Conservation (phyloP, 2,329 filamentous ascomycete genomes). For the Salinomyces thailandicus region DNA sequence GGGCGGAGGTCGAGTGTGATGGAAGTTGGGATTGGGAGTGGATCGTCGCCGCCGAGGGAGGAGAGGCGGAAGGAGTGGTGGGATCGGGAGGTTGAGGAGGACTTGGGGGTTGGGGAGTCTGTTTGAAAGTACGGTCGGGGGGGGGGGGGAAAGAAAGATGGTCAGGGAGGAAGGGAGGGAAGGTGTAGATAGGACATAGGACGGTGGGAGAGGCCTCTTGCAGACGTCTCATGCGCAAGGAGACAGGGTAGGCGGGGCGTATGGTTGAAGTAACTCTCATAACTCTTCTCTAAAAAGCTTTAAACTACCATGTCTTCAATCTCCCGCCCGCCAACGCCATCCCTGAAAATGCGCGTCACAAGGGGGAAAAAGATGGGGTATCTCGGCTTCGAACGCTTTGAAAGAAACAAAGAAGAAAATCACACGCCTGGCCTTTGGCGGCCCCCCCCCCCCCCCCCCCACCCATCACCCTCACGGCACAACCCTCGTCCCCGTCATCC, state of each 20-base stretch:
- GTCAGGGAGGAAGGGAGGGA: not conserved
- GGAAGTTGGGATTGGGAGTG: not conserved
- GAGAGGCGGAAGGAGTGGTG: conserved; percentile 3
- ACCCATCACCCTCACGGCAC: conserved; percentile 44
- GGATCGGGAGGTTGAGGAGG: not conserved
- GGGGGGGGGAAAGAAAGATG: not conserved
- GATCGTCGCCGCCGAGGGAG: not conserved
- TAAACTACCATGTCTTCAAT: too few species aligned
- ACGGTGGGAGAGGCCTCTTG: too few species aligned
- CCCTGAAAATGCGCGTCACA: not conserved
- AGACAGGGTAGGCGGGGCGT: too few species aligned
- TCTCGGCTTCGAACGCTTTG: not conserved
- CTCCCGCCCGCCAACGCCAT: too few species aligned
- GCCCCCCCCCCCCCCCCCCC: too few species aligned
- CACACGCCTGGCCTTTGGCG: conserved; percentile 65
- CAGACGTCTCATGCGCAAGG: too few species aligned
- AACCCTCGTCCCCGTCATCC: conserved; percentile 31
- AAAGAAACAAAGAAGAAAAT: conserved; percentile 48
- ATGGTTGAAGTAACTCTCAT: too few species aligned
- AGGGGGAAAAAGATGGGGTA: conserved; percentile 1
- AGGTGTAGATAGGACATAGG: not conserved
- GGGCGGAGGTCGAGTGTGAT: conserved; percentile 8
- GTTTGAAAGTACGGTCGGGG: too few species aligned
- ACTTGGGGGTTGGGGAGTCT: too few species aligned
- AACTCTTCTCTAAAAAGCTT: too few species aligned